These are phyloP conservation scores for Chloropicon primus DNA, from an alignment of 139 green algal species.

Conservation along the genomic window DNA sequence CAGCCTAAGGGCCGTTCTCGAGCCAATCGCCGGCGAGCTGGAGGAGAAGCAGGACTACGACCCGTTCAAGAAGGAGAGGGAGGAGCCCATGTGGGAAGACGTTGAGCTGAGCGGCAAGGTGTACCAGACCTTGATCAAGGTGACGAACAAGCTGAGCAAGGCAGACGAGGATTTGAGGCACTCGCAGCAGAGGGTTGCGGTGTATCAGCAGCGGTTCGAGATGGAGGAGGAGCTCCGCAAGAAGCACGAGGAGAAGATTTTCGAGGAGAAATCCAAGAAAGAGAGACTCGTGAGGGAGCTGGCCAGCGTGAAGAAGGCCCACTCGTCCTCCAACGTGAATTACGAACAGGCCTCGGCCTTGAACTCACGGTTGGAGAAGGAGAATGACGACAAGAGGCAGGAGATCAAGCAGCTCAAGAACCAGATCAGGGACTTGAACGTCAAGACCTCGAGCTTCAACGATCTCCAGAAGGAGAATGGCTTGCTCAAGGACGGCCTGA, in stretches of 20 bases:
- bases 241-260: neutral
- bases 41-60: neutral
- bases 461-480: neutral
- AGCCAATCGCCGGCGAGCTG: neutral
- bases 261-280: neutral
- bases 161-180: neutral
- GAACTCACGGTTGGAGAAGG: neutral
- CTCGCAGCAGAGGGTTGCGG: neutral
- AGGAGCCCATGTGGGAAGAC: neutral
- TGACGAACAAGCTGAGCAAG: neutral
- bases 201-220: neutral
- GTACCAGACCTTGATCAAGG: neutral
- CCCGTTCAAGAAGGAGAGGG: neutral
- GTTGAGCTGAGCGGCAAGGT: neutral
- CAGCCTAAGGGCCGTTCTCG: neutral
- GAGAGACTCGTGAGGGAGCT: neutral
- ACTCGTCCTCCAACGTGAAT: neutral
- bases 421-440: neutral
- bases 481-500: neutral
- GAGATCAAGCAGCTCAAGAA: neutral
- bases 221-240: neutral
- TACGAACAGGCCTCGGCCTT: neutral
- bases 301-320: neutral
- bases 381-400: neutral
- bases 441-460: neutral